Evolutionary conservation across 441 rosid species (phyloP), one percentile per base, ranked within the genome.

Genomic region (Populus hybrid): DNA sequence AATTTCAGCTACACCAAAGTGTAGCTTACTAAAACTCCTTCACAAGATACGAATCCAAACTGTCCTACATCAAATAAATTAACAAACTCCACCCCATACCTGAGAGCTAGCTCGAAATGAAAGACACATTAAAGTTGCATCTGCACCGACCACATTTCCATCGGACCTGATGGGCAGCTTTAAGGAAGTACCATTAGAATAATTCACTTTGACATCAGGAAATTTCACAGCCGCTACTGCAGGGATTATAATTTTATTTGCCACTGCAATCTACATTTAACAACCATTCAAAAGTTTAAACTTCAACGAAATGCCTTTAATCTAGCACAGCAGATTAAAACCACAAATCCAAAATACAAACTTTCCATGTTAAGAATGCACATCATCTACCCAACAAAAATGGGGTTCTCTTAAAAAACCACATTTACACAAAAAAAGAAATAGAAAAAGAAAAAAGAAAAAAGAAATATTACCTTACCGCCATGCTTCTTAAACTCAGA

Each of bases 71-170:
- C 46, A 12, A 50, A 16, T 57, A 8, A 79, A 38, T 24, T 38
- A 69, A 70, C 21, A 54, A 20, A 46, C 26, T 61, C 4, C 61
- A 71, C 54, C 32, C 21, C 67, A 78, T 81, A 92, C 99, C 97
- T 87, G 93, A 72, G 99, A 95, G 82, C 79, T 90, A 26, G 94
- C 96, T 46, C 97, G 90, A 78, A 93, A 93, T n/a, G 94, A 82
- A 70, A 95, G 91, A 69, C 99, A 95, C 16, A 95, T 65, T 74
- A 95, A 79, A 67, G 94, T 86, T 59, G 80, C 28, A 73, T 81
- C 83, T 46, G 80, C 70, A 83, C 81, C 76, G 32, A 61, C 84
- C 24, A n/a, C 81, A 70, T 79, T 78, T 64, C 78, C 84, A 69
- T 59, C 73, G 21, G 80, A 80, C 78, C 81, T 24, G 77, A 88